Base-by-base conservation (phyloP, 352 stramenopile species). In the Phytopythium helicoides region DNA sequence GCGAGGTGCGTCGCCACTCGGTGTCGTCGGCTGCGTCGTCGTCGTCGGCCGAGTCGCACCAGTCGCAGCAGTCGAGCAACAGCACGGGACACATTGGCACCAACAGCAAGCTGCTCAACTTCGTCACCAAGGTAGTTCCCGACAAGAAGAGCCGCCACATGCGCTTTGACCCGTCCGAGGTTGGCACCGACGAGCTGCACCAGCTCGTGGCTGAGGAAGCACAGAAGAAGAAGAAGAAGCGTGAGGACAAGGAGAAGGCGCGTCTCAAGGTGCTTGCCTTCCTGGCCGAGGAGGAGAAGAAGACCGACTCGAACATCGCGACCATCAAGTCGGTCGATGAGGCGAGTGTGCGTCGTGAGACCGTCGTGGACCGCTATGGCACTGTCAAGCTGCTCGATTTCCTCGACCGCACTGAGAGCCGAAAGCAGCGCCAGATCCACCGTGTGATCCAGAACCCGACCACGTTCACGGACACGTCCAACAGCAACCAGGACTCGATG, bases 261-360 rank as follows among this genome's bases (percentile, higher is more conserved):
- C 60, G 71, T 1, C 68, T 66, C n/a, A 82, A 80, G 21, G 71
- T 82, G 23, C 39, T 76, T 4, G 60, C 68, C 41, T 80, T 73
- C 40, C 51, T 82, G 14, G 52, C 72, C 2, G 71, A 82, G 46
- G 71, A 80, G 18, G 64, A 73, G 28, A 45, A 40, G 6, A 44
- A 62, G 15, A 58, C 59, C 54, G 35, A 40, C 23, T 60, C 35
- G 25, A 38, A 39, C 37, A 59, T 52, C 8, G 65, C 64, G 26
- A 79, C 68, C 7, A 75, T 82, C 63, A 82, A 75, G 46, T 76
- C 71, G 3, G 66, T 82, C 15, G 71, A 82, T 47, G 71, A 82
- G 37, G 60, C 71, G 14, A 77, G 64, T 21, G 63, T 82, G 18
- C 63, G 75, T 34, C 66, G 71, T 18, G 71, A 82, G 56, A 75